Conservation (phyloP, 225 moss, liverwort and hornwort species). For the Sphagnum contortum region DNA sequence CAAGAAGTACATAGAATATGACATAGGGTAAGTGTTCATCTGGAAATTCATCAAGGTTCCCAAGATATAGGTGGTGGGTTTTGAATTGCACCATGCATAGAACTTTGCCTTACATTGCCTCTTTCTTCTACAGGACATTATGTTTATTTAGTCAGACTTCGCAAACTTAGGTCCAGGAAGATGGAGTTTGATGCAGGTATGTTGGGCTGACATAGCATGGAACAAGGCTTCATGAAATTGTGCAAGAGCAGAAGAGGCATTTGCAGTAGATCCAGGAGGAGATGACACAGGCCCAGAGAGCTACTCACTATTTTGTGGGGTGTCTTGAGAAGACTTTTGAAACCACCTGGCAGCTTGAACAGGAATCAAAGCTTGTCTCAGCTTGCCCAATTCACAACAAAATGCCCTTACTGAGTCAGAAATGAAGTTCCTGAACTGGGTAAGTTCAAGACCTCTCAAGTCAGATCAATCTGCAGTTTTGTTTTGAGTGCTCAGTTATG, state of each 20-base stretch:
- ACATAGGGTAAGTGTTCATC: constrained; percentile 62
- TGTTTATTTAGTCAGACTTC: no score
- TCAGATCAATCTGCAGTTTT: background rate
- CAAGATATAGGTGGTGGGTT: background rate
- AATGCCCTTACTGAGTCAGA: constrained; percentile 78
- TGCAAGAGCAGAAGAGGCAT: constrained; percentile 67
- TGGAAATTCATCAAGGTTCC: background rate
- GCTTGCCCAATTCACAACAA: constrained; percentile 50
- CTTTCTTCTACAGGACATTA: no score
- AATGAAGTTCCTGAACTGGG: constrained; percentile 66
- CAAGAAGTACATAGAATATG: constrained; percentile 97
- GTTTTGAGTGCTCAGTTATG: background rate
- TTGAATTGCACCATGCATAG: background rate
- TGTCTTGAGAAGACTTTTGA: constrained; percentile 64
- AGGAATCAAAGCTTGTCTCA: constrained; percentile 69
- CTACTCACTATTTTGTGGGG: constrained; percentile 42
- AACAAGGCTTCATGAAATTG: constrained; percentile 63
- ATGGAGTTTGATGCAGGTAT: constrained; percentile 43
- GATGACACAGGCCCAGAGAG: constrained; percentile 52
- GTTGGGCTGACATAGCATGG: constrained; percentile 92
- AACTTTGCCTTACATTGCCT: no score
- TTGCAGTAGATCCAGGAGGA: constrained; percentile 54
- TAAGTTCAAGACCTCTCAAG: constrained; percentile 11
- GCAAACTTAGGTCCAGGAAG: background rate
- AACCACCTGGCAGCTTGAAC: constrained; percentile 68